These are phyloP conservation scores for Rutstroemia sp. DNA, from an alignment of 2,329 filamentous ascomycete species.

Conservation along the genomic window DNA sequence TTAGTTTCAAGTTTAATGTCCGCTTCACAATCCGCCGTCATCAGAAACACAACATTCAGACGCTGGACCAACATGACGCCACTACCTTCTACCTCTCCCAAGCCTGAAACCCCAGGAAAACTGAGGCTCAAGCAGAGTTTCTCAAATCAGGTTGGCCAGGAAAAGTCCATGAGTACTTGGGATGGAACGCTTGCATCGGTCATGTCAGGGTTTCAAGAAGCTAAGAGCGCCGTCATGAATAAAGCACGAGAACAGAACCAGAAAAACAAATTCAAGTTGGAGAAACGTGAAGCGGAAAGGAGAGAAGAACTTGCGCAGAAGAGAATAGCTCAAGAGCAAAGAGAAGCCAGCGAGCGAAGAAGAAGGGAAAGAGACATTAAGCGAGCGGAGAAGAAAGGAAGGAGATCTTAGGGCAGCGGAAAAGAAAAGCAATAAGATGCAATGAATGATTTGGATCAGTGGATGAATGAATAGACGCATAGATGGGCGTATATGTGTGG, in stretches of 20 bases:
- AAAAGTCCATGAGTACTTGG: neutral
- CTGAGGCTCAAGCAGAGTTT: too few species aligned
- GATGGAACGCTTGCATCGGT: neutral
- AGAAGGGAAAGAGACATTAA: neutral
- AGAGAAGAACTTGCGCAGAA: neutral
- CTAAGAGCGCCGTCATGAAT: neutral
- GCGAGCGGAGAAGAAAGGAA: neutral
- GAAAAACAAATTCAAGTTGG: neutral
- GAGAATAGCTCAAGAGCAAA: neutral
- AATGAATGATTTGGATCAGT: too few species aligned
- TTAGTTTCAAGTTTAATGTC: conserved; percentile 34
- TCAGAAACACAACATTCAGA: conserved; percentile 36
- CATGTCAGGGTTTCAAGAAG: neutral
- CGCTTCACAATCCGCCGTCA: conserved; percentile 36
- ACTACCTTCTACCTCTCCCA: conserved; percentile 5
- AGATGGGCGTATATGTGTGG: too few species aligned
- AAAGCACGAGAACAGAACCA: neutral
- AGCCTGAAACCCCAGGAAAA: neutral
- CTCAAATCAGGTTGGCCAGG: neutral
- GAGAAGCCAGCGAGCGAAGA: neutral
- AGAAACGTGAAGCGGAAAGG: neutral
- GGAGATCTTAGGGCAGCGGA: neutral
- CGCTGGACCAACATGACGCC: conserved; percentile 31
- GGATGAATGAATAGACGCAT: too few species aligned
- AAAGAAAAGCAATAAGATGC: neutral